Base-by-base conservation (phyloP, 1,284 basidiomycete species). In the Tylopilus sp. region DNA sequence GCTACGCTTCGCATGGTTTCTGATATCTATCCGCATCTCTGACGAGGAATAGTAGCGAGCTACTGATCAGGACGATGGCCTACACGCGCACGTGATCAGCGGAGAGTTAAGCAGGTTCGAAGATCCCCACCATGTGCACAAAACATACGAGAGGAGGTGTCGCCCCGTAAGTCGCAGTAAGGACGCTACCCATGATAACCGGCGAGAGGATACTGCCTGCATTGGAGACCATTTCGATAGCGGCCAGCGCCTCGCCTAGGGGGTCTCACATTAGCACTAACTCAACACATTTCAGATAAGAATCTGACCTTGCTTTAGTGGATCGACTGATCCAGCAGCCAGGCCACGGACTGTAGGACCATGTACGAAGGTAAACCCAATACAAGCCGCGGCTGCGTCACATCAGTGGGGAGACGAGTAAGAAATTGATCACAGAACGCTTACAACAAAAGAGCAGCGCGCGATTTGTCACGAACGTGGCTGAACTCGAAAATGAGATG, bases 161-260 rank as follows among this genome's bases (percentile, higher is more conserved):
- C 6, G 68, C 67, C 37, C 50, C 50, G 39, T 78, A 74, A 21
- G 74, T 76, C 23, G 59, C 54, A 21, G 66, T 67, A 31, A 75
- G 56, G 42, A 75, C 67, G 48, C 72, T 55, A 4, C 76, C 76
- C 75, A 78, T 77, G 50, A 77, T 48, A 41, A 76, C 35, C 23
- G 67, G 72, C 2, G 80, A 82, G 31, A 81, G 41, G 14, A 75
- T 34, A 6, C 34, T 27, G 34, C 75, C 81, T 3, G 75, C 63
- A 19, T 73, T 73, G n/a, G 65, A 56, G 1, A 81, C 73, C 71
- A 81, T 81, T n/a, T 75, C 77, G 31, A 81, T 67, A 5, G 75
- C 75, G 42, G 78, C 77, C 35, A 81, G 63, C 25, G 77, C 74
- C 27, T 81, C 75, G 34, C 81, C 81, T 82, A 56, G 17, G 31